Percentiles rank a stretch among this genome's conserved stretches.
phyloP scores from a whole-genome alignment of 106 monocot genomes.

The Gastrodia elata region DNA sequence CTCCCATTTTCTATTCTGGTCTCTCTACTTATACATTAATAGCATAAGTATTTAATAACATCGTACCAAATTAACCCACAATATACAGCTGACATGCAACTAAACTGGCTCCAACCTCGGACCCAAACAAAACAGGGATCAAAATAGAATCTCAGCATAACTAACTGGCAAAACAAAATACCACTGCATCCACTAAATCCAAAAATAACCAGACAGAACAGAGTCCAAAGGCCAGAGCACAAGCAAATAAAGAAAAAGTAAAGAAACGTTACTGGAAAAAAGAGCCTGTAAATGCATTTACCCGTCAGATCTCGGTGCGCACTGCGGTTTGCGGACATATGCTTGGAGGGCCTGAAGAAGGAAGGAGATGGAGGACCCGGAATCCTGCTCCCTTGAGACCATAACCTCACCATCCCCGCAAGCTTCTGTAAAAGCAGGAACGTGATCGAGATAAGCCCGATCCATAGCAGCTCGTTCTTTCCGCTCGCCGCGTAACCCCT shows the following conservation, averaged over 20 bases:
- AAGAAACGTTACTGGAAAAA: slow-evolving; percentile 19
- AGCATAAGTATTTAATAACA: no score
- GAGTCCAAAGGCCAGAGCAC: neutral
- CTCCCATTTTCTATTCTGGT: no score
- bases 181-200: no score
- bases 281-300: neutral
- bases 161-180: no score
- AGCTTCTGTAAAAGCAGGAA: slow-evolving; percentile 31
- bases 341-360: slow-evolving; percentile 13
- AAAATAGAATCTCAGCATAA: neutral
- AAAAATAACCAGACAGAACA: neutral
- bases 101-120: no score
- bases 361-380: slow-evolving; percentile 45
- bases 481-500: neutral
- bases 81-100: no score
- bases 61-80: no score
- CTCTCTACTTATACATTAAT: no score
- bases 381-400: slow-evolving; percentile 35
- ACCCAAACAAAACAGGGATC: no score
- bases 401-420: slow-evolving; percentile 25
- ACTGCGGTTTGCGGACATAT: slow-evolving; percentile 5
- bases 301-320: neutral
- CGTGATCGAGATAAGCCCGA: slow-evolving; percentile 32
- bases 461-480: neutral
- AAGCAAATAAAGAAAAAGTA: neutral